These are phyloP conservation scores for Pseudogymnoascus sp. DNA, from an alignment of 2,329 filamentous ascomycete genomes.

Conservation along the genomic window DNA sequence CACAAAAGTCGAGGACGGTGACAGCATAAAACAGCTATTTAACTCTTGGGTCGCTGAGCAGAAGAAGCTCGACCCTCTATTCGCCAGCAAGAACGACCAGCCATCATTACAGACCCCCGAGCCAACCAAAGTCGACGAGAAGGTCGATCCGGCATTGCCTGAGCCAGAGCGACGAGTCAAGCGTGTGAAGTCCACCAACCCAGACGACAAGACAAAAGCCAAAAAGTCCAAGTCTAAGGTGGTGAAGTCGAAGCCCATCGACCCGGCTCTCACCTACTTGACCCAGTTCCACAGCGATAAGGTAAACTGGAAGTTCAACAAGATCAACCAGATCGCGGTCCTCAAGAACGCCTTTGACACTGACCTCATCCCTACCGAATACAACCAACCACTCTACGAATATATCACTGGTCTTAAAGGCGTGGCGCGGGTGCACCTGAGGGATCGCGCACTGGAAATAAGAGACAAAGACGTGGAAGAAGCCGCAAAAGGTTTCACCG, in stretches of 20 bases:
- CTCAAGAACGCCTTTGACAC: slow-evolving; percentile 74
- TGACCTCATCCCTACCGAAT: slow-evolving; percentile 58
- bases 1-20: slow-evolving; percentile 49
- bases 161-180: slow-evolving; percentile 24
- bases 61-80: slow-evolving; percentile 24
- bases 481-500: slow-evolving; percentile 38
- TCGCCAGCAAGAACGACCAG: slow-evolving; percentile 15
- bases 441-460: slow-evolving; percentile 54
- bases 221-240: slow-evolving; percentile 15
- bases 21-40: slow-evolving; percentile 42
- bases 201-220: slow-evolving; percentile 14
- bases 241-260: slow-evolving; percentile 30
- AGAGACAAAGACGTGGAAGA: slow-evolving; percentile 48
- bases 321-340: slow-evolving; percentile 77
- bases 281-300: slow-evolving; percentile 63
- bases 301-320: slow-evolving; percentile 88
- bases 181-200: slow-evolving; percentile 21
- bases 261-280: slow-evolving; percentile 67
- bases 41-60: slow-evolving; percentile 39
- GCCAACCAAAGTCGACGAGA: slow-evolving; percentile 22
- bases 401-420: slow-evolving; percentile 79
- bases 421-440: slow-evolving; percentile 59
- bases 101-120: slow-evolving; percentile 22
- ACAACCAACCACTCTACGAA: slow-evolving; percentile 61
- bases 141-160: slow-evolving; percentile 20